phyloP scores from a whole-genome alignment of 1,284 basidiomycete genomes.

The Chalciporus sp. region DNA sequence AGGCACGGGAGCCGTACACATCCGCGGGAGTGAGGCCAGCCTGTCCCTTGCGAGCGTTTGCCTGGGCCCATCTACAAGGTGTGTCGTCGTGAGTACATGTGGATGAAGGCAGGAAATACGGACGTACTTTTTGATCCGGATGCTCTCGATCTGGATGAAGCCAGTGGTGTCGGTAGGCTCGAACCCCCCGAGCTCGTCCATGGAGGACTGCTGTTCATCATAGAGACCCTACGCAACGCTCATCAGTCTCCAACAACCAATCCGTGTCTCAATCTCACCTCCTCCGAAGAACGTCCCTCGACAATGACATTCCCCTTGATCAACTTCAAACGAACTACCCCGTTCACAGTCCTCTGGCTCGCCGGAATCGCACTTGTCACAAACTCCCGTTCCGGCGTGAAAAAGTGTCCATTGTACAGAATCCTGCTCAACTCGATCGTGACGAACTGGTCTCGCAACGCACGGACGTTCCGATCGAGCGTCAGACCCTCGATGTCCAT shows the following conservation, averaged over 20 bases:
- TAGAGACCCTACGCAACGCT: slow-evolving; percentile 72
- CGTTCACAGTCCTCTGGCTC: slow-evolving; percentile 96
- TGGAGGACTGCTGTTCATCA: slow-evolving; percentile 96
- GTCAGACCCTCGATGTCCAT: slow-evolving; percentile 97
- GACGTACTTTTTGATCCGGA: slow-evolving; percentile 91
- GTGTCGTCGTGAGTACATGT: neutral
- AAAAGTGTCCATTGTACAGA: slow-evolving; percentile 97
- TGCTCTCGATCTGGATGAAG: slow-evolving; percentile 94
- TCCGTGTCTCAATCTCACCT: slow-evolving; percentile 47
- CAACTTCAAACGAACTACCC: slow-evolving; percentile 85
- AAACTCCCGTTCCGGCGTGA: slow-evolving; percentile 98
- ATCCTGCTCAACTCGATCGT: slow-evolving; percentile 90
- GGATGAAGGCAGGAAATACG: neutral
- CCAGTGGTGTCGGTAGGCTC: slow-evolving; percentile 91
- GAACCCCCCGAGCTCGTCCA: slow-evolving; percentile 99
- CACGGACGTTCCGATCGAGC: slow-evolving; percentile 95
- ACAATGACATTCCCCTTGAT: slow-evolving; percentile 98
- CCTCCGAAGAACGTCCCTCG: slow-evolving; percentile 89
- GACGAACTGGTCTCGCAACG: slow-evolving; percentile 93
- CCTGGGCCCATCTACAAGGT: slow-evolving; percentile 72
- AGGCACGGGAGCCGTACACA: slow-evolving; percentile 28
- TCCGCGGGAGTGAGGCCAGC: slow-evolving; percentile 68
- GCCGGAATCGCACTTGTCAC: slow-evolving; percentile 87
- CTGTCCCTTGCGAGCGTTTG: slow-evolving; percentile 82
- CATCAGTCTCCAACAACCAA: too few species aligned